Conservation (phyloP, 2,329 filamentous ascomycete species). For the Pseudogymnoascus sp. region DNA sequence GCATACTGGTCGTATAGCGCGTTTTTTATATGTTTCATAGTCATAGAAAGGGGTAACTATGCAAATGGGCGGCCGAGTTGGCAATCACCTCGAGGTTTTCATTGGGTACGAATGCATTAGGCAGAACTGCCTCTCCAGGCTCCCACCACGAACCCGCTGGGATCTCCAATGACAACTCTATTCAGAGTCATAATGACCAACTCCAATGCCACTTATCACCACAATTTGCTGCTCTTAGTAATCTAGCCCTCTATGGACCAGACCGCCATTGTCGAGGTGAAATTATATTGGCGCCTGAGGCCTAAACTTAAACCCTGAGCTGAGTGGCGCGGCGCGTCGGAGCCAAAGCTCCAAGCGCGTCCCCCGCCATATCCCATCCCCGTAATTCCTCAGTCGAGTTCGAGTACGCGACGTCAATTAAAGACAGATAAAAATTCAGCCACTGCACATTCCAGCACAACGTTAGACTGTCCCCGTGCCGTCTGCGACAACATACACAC, state of each 20-base stretch:
- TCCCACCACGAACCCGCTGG: not conserved
- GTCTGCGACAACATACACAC: not conserved
- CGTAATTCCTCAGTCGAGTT: not conserved
- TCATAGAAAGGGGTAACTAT: not conserved
- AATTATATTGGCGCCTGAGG: conserved; percentile 1
- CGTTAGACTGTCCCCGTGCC: not conserved
- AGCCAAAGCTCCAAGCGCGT: conserved; percentile 4
- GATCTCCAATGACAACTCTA: not conserved
- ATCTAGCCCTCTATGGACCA: not conserved
- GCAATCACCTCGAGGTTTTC: not conserved
- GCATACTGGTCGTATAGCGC: not conserved
- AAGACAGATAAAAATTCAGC: not conserved
- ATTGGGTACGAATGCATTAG: not conserved
- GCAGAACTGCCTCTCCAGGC: not conserved
- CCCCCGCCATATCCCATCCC: not conserved
- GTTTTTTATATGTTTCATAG: not conserved
- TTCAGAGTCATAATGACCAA: not conserved
- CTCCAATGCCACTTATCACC: not conserved
- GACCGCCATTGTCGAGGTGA: not conserved
- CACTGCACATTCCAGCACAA: conserved; percentile 1
- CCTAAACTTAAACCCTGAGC: not conserved
- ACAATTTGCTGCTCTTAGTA: not conserved
- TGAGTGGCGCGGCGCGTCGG: conserved; percentile 1
- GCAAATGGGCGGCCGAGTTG: not conserved
- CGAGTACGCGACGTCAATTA: not conserved